Base-by-base conservation (phyloP, 805 yeast genomes). In the Ogataea polymorpha region DNA sequence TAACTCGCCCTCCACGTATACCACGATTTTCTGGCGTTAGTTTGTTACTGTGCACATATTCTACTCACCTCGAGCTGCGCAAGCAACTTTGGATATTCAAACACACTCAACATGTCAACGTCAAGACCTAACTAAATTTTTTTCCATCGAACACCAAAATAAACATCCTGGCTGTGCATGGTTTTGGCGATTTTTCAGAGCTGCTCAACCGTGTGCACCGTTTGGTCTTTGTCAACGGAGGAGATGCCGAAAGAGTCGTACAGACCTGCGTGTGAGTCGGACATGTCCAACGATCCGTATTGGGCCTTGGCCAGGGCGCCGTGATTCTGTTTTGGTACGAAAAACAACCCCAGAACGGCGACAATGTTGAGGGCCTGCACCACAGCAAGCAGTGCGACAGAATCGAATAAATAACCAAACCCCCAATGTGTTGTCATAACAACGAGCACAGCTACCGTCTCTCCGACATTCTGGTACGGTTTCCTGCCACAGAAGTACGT, bases 21-120 rank as follows among this genome's bases (percentile, higher is more conserved):
- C 24, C n/a, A 34, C 31, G 28, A 45, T 27, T 41, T 38, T 41
- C 48, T 41, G 34, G 8, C 23, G 12, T 23, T 11, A 25, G 37
- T 20, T 27, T 23, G 26, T 12, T 14, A 15, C 6, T 6, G 11
- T 6, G 21, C n/a, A n/a, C 10, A 21, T 10, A 5, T 8, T 14
- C 23, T n/a, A 48, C 52, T 41, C 37, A 48, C 52, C 17, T 41
- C 15, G 18, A 48, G 23, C 30, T 44, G 44, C 9, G 23, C 26
- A 16, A 25, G 26, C 27, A 48, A 30, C 32, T 40, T 32, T 12
- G 49, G 49, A 18, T 48, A 48, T 24, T 48, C 45, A 25, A 38
- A 35, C 17, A 45, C 35, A 27, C 39, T 32, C 34, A 45, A 35
- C 46, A 42, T 38, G 31, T 23, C 31, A 24, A 35, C 23, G 29